Conservation (phyloP, 108 stramenopile species). For the Schizochytrium sp. region DNA sequence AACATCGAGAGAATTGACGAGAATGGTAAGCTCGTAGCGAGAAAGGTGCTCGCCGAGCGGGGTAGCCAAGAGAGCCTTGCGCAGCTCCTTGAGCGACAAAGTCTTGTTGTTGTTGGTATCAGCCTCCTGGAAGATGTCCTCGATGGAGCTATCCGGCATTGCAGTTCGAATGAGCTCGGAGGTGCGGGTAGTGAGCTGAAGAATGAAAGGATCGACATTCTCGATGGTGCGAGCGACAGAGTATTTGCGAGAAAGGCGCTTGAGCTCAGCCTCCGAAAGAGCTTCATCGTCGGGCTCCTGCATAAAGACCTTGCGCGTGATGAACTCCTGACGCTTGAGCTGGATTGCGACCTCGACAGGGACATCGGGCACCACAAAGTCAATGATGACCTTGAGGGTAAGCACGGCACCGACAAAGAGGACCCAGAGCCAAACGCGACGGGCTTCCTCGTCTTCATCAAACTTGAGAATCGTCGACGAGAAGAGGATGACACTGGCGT, state of each 20-base stretch:
- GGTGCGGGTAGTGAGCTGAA: background rate
- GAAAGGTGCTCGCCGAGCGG: background rate
- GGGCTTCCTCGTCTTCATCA: background rate
- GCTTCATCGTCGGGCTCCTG: conserved; percentile 31
- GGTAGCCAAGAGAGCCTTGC: background rate
- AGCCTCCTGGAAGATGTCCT: background rate
- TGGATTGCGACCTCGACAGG: conserved; percentile 40
- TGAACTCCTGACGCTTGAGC: conserved; percentile 37
- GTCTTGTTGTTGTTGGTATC: background rate
- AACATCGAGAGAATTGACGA: background rate
- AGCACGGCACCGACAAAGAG: conserved; percentile 37
- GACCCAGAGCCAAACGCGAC: conserved; percentile 41
- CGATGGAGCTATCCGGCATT: background rate
- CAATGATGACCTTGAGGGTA: conserved; percentile 31
- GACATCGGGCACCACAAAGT: conserved; percentile 31
- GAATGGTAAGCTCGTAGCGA: background rate
- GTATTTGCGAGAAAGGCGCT: background rate
- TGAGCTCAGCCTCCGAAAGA: background rate
- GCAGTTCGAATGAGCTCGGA: background rate
- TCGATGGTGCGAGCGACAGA: background rate
- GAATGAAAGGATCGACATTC: background rate
- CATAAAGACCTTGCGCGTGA: conserved; percentile 35
- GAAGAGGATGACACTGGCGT: conserved; percentile 84
- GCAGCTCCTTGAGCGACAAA: background rate
- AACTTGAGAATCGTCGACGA: conserved; percentile 54